phyloP scores from a whole-genome alignment of 805 yeast genomes.

The Pichia kluyveri region DNA sequence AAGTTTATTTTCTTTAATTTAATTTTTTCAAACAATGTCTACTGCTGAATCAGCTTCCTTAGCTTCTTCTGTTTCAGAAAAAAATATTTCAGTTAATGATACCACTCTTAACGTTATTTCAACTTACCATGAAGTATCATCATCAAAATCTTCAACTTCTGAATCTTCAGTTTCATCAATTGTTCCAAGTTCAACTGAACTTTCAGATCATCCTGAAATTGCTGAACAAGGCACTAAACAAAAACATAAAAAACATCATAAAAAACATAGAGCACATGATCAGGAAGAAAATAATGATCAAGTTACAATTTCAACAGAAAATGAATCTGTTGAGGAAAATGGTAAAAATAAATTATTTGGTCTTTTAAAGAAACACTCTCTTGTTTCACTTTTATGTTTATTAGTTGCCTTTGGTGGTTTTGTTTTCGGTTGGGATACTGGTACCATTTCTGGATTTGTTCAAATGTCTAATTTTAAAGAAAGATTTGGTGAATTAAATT shows the following conservation, averaged over 20 bases:
- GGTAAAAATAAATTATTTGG: neutral
- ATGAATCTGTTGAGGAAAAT: neutral
- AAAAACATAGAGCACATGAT: neutral
- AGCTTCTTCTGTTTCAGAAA: neutral
- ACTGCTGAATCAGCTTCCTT: neutral
- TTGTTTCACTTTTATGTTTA: constrained; percentile 32
- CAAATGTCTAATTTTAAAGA: constrained; percentile 45
- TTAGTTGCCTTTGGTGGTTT: constrained; percentile 69
- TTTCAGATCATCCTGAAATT: neutral
- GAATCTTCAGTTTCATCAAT: neutral
- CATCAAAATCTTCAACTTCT: neutral
- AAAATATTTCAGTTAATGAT: neutral
- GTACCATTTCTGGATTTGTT: constrained; percentile 66
- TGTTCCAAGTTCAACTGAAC: neutral
- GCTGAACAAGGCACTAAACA: neutral
- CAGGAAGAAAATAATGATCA: no score
- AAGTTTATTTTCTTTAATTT: no score
- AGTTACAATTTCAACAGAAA: neutral
- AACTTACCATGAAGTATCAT: neutral
- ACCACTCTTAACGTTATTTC: neutral
- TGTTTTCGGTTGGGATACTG: constrained; percentile 72
- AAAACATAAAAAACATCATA: no score
- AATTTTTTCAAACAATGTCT: neutral
- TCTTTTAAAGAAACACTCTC: neutral
- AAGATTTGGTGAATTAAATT: constrained; percentile 38